These are phyloP conservation scores for Talaromyces ruber DNA, from an alignment of 495 filamentous ascomycete genomes.

Conservation along the genomic window DNA sequence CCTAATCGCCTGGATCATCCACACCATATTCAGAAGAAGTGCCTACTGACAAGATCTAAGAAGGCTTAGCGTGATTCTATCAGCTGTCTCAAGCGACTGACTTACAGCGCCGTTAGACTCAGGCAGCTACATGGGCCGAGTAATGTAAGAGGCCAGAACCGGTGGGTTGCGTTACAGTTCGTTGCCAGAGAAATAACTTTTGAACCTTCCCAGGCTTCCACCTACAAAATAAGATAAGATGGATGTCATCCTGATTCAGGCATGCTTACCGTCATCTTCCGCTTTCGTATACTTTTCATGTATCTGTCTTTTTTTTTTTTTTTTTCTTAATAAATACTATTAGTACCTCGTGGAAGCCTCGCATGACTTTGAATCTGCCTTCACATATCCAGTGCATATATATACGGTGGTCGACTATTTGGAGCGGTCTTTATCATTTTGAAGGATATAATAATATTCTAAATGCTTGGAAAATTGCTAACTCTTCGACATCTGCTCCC, in stretches of 20 bases:
- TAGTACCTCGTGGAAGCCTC: slow-evolving; percentile 3
- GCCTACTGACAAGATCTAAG: not conserved
- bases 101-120: not conserved
- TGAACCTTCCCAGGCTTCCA: not conserved
- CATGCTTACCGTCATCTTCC: not conserved
- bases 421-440: not conserved
- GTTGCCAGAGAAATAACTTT: not conserved
- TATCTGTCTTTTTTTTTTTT: not conserved
- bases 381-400: not conserved
- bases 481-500: not conserved
- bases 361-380: slow-evolving; percentile 1
- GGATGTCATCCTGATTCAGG: slow-evolving; percentile 6
- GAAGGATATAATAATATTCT: not conserved
- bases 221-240: not conserved
- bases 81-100: slow-evolving; percentile 6
- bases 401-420: not conserved
- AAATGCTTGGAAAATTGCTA: not conserved
- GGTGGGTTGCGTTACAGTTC: not conserved
- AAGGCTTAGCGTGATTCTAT: not conserved
- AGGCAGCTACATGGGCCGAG: not conserved
- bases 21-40: not conserved
- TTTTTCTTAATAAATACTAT: too few relatives aligned
- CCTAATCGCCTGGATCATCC: not conserved
- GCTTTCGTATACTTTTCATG: not conserved
- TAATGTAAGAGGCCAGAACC: not conserved